phyloP scores from a whole-genome alignment of 2,329 filamentous ascomycete genomes.

The Colletotrichum sp. region DNA sequence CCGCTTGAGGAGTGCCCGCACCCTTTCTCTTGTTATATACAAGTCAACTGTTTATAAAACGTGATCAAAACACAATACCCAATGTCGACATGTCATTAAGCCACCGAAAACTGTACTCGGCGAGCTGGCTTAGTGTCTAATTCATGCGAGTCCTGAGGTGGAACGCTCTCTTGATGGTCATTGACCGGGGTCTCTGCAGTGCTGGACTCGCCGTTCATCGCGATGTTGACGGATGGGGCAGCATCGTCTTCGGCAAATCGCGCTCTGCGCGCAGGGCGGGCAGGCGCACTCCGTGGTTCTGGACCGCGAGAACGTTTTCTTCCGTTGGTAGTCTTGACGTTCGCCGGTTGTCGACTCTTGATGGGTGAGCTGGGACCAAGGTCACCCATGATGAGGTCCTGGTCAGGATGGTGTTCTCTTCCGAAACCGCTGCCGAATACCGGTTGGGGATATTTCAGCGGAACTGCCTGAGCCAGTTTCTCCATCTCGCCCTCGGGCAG shows the following conservation, averaged over 20 bases:
- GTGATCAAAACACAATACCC: background rate
- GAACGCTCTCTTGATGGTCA: background rate
- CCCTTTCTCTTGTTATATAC: background rate
- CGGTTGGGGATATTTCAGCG: slow-evolving; percentile 47
- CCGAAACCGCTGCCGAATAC: slow-evolving; percentile 59
- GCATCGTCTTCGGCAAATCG: slow-evolving; percentile 28
- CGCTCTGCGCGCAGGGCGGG: slow-evolving; percentile 35
- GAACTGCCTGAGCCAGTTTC: slow-evolving; percentile 53
- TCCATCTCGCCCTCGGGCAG: slow-evolving; percentile 30
- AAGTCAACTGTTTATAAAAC: background rate
- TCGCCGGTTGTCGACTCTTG: background rate
- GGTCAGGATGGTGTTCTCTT: slow-evolving; percentile 46
- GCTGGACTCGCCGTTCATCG: background rate
- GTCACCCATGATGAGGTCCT: slow-evolving; percentile 44
- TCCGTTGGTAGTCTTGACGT: background rate
- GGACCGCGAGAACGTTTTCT: slow-evolving; percentile 27
- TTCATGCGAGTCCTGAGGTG: background rate
- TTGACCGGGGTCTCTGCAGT: background rate
- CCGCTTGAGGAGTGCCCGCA: background rate
- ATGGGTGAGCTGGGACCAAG: background rate
- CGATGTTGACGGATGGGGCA: background rate
- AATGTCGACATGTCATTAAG: background rate
- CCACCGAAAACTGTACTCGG: background rate
- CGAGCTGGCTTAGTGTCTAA: background rate
- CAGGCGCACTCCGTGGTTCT: slow-evolving; percentile 7